Percentiles rank a stretch among this genome's conserved stretches.
Conservation (phyloP, 2,329 filamentous ascomycete species). For the Fusarium sulawesiense region DNA sequence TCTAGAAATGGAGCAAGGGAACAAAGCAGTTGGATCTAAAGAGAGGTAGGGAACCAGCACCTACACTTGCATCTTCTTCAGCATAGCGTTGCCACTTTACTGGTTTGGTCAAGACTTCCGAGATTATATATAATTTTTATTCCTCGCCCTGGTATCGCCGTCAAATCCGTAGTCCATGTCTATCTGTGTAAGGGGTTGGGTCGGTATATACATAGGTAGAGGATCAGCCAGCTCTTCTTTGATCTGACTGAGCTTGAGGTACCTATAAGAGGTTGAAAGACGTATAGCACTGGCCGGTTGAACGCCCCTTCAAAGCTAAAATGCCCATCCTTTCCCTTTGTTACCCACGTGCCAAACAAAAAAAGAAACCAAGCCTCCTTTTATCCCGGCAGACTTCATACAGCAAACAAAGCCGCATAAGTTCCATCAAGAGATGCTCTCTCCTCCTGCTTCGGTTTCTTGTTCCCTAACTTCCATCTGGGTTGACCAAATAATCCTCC, state of each 20-base stretch:
- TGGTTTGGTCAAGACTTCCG: background rate
- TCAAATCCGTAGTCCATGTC: conserved; percentile 25
- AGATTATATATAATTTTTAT: conserved; percentile 1
- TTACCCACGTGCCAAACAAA: conserved; percentile 25
- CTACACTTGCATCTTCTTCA: conserved; percentile 24
- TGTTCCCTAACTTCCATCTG: conserved; percentile 6
- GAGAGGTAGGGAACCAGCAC: conserved; percentile 30
- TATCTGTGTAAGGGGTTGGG: conserved; percentile 23
- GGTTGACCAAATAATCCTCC: conserved; percentile 22
- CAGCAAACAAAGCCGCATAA: conserved; percentile 4
- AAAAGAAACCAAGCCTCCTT: conserved; percentile 22
- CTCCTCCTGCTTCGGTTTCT: background rate
- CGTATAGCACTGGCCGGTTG: conserved; percentile 39
- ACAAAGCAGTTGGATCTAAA: conserved; percentile 6
- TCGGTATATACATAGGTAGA: conserved; percentile 36
- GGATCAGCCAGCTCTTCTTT: conserved; percentile 11
- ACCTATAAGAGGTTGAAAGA: conserved; percentile 10
- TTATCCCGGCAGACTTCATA: conserved; percentile 11
- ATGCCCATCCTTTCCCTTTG: conserved; percentile 11
- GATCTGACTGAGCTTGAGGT: conserved; percentile 16
- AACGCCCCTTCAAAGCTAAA: conserved; percentile 41
- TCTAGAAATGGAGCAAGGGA: background rate
- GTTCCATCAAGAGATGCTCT: background rate
- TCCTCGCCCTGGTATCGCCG: conserved; percentile 14
- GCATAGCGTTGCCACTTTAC: conserved; percentile 30